Conservation (phyloP, 495 filamentous ascomycete species). For the Staphylotrichum longicolle region DNA sequence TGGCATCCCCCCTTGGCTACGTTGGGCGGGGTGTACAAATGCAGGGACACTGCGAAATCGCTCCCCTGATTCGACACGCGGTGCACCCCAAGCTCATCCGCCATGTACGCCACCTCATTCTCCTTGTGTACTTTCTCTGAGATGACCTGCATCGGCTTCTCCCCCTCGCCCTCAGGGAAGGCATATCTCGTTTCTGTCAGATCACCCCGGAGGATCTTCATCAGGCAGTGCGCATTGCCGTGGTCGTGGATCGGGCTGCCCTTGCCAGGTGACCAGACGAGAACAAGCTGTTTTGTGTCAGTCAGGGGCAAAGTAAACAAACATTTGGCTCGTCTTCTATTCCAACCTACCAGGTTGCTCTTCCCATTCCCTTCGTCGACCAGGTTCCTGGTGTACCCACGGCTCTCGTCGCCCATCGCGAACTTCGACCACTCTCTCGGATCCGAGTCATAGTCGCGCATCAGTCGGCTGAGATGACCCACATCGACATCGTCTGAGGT, state of each 20-base stretch:
- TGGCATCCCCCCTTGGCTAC: conserved; percentile 71
- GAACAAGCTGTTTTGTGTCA: conserved; percentile 59
- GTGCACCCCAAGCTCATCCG: conserved; percentile 69
- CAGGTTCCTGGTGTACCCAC: conserved; percentile 80
- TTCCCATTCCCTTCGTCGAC: conserved; percentile 91
- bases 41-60: conserved; percentile 79
- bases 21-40: conserved; percentile 89
- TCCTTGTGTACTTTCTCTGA: conserved; percentile 54
- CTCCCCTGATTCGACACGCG: conserved; percentile 71
- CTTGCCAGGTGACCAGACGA: conserved; percentile 93
- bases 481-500: conserved; percentile 77
- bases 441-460: conserved; percentile 68
- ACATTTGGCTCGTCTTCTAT: neutral
- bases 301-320: conserved; percentile 21
- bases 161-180: conserved; percentile 60
- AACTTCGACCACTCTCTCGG: conserved; percentile 69
- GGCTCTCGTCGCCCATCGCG: conserved; percentile 61
- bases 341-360: conserved; percentile 69
- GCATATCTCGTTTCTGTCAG: conserved; percentile 78
- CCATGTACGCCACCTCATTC: conserved; percentile 44
- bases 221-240: conserved; percentile 74
- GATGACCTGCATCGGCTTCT: conserved; percentile 52
- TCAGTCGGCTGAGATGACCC: conserved; percentile 60
- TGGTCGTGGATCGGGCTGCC: conserved; percentile 85
- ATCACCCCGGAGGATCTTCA: conserved; percentile 69